Conservation (phyloP, 257 asterid species). For the Eustoma russellianum region DNA sequence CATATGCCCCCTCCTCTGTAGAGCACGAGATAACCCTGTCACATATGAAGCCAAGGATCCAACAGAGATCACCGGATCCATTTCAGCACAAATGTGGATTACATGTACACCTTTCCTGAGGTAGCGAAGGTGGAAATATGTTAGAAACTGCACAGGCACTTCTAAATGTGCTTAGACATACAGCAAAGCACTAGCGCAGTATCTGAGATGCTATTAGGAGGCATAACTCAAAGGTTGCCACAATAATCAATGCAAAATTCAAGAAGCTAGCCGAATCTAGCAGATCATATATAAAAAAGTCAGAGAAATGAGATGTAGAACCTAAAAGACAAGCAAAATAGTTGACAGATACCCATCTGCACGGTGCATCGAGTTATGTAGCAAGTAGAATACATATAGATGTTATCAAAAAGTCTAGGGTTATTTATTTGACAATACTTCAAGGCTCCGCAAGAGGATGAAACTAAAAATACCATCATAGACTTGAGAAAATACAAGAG, state of each 20-base stretch:
- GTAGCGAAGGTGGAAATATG: not conserved
- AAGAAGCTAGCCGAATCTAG: not conserved
- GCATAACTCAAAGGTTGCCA: not conserved
- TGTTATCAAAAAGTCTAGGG: not conserved
- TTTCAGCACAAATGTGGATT: constrained; percentile 78
- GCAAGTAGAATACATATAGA: not conserved
- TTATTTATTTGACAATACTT: not conserved
- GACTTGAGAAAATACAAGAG: constrained; percentile 6
- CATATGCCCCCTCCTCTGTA: constrained; percentile 66
- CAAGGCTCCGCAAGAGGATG: not conserved
- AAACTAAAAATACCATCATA: not conserved
- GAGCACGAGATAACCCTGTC: constrained; percentile 59
- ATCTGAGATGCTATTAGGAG: not conserved
- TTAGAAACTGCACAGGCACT: not conserved
- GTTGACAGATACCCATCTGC: not conserved
- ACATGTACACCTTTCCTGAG: constrained; percentile 59
- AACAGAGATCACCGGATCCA: constrained; percentile 72
- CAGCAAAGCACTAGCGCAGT: not conserved
- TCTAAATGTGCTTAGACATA: constrained; percentile 1
- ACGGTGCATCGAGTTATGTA: not conserved
- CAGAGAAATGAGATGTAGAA: not conserved
- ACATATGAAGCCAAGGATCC: constrained; percentile 71
- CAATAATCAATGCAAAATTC: not conserved
- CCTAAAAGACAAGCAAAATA: not conserved
- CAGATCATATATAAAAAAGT: not conserved